A percentile compares a stretch with the other conserved stretches of the same genome.
Conservation (phyloP, 2,329 filamentous ascomycete species). For the Leptographium flavum region DNA sequence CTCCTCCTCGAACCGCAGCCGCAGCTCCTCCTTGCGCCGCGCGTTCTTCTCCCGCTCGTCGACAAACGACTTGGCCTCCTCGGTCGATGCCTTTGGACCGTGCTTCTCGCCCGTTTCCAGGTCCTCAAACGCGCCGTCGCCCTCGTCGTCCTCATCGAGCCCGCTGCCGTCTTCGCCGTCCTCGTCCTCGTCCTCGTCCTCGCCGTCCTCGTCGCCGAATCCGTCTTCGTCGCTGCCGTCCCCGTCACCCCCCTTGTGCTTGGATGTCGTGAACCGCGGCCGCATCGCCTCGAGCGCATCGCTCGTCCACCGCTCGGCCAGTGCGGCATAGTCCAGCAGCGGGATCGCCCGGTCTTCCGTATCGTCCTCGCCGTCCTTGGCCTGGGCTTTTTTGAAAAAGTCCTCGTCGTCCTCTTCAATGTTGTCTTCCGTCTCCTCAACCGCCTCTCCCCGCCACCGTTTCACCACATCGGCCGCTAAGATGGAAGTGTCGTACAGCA, state of each 20-base stretch:
- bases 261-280: conserved; percentile 55
- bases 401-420: conserved; percentile 45
- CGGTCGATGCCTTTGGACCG: conserved; percentile 21
- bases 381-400: conserved; percentile 51
- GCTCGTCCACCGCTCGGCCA: conserved; percentile 76
- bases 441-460: conserved; percentile 61
- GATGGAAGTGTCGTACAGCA: conserved; percentile 78
- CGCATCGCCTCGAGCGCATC: conserved; percentile 65
- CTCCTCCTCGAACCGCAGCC: conserved; percentile 89
- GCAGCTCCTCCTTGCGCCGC: conserved; percentile 83
- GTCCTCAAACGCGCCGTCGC: conserved; percentile 74
- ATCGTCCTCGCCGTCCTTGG: conserved; percentile 53
- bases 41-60: conserved; percentile 86
- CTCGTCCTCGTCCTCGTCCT: conserved; percentile 52
- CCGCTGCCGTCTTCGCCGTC: conserved; percentile 34
- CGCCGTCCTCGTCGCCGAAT: conserved; percentile 41
- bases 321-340: conserved; percentile 60
- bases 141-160: conserved; percentile 44
- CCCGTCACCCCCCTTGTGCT: conserved; percentile 39
- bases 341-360: conserved; percentile 70
- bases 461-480: conserved; percentile 61
- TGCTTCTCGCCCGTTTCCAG: conserved; percentile 61
- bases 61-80: conserved; percentile 23
- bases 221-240: conserved; percentile 37
- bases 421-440: conserved; percentile 35